Conservation (phyloP, 306 rosid genomes). For the Morella rubra region DNA sequence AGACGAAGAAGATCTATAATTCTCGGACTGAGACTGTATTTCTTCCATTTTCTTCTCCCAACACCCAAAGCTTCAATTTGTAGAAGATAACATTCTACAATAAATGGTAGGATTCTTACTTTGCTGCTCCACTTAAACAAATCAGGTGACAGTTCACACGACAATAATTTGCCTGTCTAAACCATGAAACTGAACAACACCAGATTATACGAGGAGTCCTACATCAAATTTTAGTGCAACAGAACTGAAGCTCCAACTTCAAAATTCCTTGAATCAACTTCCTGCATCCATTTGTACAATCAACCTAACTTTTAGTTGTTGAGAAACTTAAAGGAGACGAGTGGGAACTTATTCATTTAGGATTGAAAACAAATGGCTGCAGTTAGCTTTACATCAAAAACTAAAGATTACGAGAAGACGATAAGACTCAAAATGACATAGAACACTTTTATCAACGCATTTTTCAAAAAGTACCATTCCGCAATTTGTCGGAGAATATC, state of each 20-base stretch:
- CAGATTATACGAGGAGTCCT: slow-evolving; percentile 26
- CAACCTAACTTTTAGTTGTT: not conserved
- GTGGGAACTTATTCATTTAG: not conserved
- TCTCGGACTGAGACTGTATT: slow-evolving; percentile 93
- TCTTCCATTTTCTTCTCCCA: slow-evolving; percentile 65
- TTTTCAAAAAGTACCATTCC: not conserved
- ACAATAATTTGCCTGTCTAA: slow-evolving; percentile 12
- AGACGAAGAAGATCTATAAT: slow-evolving; percentile 91
- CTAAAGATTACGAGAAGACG: not conserved
- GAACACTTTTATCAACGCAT: not conserved
- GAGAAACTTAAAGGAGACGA: not conserved
- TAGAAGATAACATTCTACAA: slow-evolving; percentile 24
- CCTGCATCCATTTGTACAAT: slow-evolving; percentile 6
- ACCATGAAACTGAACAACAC: slow-evolving; percentile 21
- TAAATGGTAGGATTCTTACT: slow-evolving; percentile 13
- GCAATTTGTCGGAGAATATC: not conserved
- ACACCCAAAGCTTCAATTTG: slow-evolving; percentile 27
- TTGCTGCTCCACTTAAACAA: slow-evolving; percentile 10
- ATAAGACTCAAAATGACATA: not conserved
- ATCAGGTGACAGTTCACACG: slow-evolving; percentile 3
- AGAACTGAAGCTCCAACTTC: not conserved
- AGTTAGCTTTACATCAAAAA: not conserved
- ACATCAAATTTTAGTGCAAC: slow-evolving; percentile 15
- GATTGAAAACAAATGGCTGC: not conserved
- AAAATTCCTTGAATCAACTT: slow-evolving; percentile 11